These are phyloP conservation scores for Xylariaceae sp. DNA, from an alignment of 2,329 filamentous ascomycete genomes.

Conservation along the genomic window DNA sequence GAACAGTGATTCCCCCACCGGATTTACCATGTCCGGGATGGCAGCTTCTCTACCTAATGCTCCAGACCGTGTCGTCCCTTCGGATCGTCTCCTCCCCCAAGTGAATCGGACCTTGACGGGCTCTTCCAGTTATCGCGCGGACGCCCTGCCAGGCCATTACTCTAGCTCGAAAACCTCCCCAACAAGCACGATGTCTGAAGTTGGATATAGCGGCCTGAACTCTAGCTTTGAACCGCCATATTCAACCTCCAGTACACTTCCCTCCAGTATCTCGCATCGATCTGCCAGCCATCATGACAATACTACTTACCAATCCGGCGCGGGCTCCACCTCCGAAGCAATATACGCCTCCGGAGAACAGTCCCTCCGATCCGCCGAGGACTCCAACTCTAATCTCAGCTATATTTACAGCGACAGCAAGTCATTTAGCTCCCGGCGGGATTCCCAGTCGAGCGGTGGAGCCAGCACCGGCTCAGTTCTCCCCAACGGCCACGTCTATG, in stretches of 20 bases:
- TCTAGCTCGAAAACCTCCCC: constrained; percentile 27
- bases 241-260: constrained; percentile 16
- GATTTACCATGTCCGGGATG: constrained; percentile 46
- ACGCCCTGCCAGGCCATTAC: constrained; percentile 32
- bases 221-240: constrained; percentile 32
- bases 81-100: constrained; percentile 40
- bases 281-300: constrained; percentile 24
- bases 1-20: constrained; percentile 37
- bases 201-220: constrained; percentile 34
- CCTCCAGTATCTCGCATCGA: constrained; percentile 22
- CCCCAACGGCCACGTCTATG: constrained; percentile 40
- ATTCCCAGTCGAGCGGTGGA: constrained; percentile 31
- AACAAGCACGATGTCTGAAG: constrained; percentile 28
- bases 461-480: constrained; percentile 29
- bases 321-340: constrained; percentile 15
- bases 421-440: constrained; percentile 26
- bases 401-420: constrained; percentile 36
- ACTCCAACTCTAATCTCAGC: constrained; percentile 24
- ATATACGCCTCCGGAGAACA: constrained; percentile 27
- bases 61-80: constrained; percentile 29
- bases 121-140: constrained; percentile 36
- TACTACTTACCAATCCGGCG: constrained; percentile 17
- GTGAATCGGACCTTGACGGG: constrained; percentile 38
- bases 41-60: constrained; percentile 44
- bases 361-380: constrained; percentile 28